Evolutionary conservation across 2,329 filamentous ascomycete species (phyloP), one percentile per base, ranked within the genome.

Genomic region (Fusarium foetens): DNA sequence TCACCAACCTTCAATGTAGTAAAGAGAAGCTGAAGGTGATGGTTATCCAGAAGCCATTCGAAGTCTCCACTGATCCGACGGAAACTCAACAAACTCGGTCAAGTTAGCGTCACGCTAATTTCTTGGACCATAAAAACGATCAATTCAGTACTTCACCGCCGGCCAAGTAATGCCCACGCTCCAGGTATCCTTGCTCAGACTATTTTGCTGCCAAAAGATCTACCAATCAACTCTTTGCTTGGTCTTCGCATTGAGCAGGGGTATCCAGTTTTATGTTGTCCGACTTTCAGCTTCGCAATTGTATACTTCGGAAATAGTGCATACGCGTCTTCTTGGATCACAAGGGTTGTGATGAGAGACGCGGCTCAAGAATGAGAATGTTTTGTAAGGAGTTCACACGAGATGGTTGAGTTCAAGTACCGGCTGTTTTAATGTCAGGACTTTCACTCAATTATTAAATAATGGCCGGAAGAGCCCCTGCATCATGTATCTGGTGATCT

Each of bases 11-110:
- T 25, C 8, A 19, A 31, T 35, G 16, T 25, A 36, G 8, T 23
- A 19, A 23, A 31, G 19, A 17, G 12, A 36, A 42, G n/a, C 19
- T 14, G 9, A 33, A 31, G 14, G 39, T 52, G 17, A 8, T 13
- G 3, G 17, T 23, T 41, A 29, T 19, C 12, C 12, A 45, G 8
- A 25, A 45, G n/a, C 6, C 6, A 6, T 29, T 8, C 9, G 12
- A 19, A 27, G 48, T n/a, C 17, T n/a, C 17, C n/a, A 21, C 43
- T 39, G 53, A 39, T 21, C 33, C 33, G n/a, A 27, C 7, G 11
- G 36, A 68, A 67, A 49, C 48, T 29, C 36, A 38, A 36, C 42
- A 61, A 68, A 68, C 23, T 49, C 63, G 35, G 55, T 5, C 38
- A 68, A 29, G 27, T 27, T 68, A 51, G 55, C 63, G 65, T 5